Percentiles rank a stretch among this genome's conserved stretches.
Evolutionary conservation across 176 grass and related monocot genomes (phyloP).

Genomic region (Echinochloa phyllopogon): DNA sequence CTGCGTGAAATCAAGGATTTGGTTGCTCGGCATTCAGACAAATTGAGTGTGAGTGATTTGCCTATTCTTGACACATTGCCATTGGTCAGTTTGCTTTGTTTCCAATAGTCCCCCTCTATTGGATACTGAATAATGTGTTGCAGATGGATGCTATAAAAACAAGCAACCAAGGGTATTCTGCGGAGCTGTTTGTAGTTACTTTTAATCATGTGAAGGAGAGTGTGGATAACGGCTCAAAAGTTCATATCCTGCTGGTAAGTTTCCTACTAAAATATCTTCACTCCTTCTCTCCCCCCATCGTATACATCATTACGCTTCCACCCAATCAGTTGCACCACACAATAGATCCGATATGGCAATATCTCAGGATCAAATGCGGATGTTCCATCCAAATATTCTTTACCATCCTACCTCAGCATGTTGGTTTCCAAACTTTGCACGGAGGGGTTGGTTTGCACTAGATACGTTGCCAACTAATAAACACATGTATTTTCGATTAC

Average conservation of each 20-base stretch:
- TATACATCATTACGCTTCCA: not conserved
- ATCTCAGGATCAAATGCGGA: not conserved
- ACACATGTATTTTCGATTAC: not conserved
- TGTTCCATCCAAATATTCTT: not conserved
- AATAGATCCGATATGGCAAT: not conserved
- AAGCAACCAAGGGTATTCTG: slow-evolving; percentile 74
- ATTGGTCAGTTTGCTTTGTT: not conserved
- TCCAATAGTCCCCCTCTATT: not conserved
- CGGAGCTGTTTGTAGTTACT: slow-evolving; percentile 77
- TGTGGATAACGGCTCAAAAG: slow-evolving; percentile 52
- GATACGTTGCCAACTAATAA: too few relatives aligned
- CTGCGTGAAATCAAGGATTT: slow-evolving; percentile 68
- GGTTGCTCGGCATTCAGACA: slow-evolving; percentile 72
- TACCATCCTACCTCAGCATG: not conserved
- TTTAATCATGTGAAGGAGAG: slow-evolving; percentile 66
- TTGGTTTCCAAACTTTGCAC: too few relatives aligned
- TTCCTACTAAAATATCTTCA: not conserved
- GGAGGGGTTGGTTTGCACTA: too few relatives aligned
- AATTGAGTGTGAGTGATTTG: slow-evolving; percentile 64
- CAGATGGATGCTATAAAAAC: slow-evolving; percentile 81
- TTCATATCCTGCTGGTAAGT: slow-evolving; percentile 92
- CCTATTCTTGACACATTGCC: not conserved
- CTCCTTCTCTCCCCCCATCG: not conserved
- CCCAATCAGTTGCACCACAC: not conserved
- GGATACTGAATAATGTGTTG: not conserved